Evolutionary conservation across 352 stramenopile species (phyloP).

Genomic region (Phytophthora ramorum): DNA sequence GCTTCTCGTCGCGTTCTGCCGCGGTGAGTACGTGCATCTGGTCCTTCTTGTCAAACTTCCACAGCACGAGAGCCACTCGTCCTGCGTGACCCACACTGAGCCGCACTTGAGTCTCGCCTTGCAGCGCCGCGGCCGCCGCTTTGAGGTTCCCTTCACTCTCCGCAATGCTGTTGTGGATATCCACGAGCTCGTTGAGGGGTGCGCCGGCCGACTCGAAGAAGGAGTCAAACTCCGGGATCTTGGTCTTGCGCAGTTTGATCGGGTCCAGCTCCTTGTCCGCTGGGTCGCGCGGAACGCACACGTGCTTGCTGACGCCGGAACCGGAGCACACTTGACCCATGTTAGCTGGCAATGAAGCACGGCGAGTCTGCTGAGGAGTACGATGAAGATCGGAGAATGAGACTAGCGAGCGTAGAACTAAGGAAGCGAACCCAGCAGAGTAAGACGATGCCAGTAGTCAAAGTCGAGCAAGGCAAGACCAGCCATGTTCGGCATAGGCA

Average conservation of each 20-base stretch:
- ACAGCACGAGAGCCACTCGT: slow-evolving; percentile 42
- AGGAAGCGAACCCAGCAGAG: background rate
- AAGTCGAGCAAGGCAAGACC: background rate
- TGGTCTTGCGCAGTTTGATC: slow-evolving; percentile 30
- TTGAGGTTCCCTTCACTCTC: slow-evolving; percentile 67
- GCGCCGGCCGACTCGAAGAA: slow-evolving; percentile 30
- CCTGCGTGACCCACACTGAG: slow-evolving; percentile 31
- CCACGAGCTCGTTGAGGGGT: slow-evolving; percentile 33
- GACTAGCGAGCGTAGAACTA: background rate
- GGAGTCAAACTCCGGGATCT: slow-evolving; percentile 30
- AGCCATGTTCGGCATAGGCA: background rate
- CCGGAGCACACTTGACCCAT: slow-evolving; percentile 74
- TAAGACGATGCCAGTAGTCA: background rate
- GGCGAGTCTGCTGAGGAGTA: slow-evolving; percentile 11
- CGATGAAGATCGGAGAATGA: slow-evolving; percentile 48
- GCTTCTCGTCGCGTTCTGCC: slow-evolving; percentile 26
- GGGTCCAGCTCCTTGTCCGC: slow-evolving; percentile 35
- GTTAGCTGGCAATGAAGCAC: slow-evolving; percentile 6
- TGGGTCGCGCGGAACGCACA: slow-evolving; percentile 35
- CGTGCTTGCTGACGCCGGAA: slow-evolving; percentile 53
- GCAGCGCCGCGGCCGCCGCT: slow-evolving; percentile 48
- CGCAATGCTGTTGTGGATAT: slow-evolving; percentile 55
- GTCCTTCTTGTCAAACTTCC: slow-evolving; percentile 58
- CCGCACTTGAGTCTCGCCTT: slow-evolving; percentile 56
- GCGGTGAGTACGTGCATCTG: slow-evolving; percentile 40